Evolutionary conservation across 345 rosid genomes (phyloP), one percentile per base, ranked within the genome.

Genomic region (Euphorbia tirucalli): DNA sequence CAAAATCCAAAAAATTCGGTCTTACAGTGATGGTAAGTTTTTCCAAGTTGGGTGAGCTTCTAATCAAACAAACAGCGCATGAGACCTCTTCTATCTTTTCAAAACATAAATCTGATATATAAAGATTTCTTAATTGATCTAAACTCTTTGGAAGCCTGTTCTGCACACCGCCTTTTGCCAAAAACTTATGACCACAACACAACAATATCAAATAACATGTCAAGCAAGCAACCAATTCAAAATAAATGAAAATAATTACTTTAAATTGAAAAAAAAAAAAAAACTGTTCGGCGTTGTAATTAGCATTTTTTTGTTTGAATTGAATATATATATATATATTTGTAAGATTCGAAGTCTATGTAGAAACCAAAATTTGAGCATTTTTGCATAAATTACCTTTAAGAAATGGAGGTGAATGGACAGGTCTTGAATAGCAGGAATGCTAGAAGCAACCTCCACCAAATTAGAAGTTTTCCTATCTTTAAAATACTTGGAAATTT

Each of bases 41-140:
- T 31, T 71, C 61, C 61, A 71, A 49, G 35, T 71, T 62, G 61
- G 68, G 75, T 48, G 68, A 71, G 61, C 69, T 71, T 22, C 61
- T 49, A 44, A 71, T 71, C 75, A 71, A 71, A 60, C 75, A 61
- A 37, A 50, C 68, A 71, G 75, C 68, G 50, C 75, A 49, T 7
- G 75, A 71, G 27, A 49, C 49, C 44, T 71, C 61, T 19, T 68
- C 71, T 30, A 50, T 50, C 61, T 19, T 68, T 50, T 30, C 46
- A 18, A 52, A 68, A 31, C 60, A 31, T 50, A 68, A 11, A 19
- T 11, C 60, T 10, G 71, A 68, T 31, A 68, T 14, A 31, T 52
- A 46, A n/a, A 68, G 46, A 31, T 30, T 41, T 52, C 46, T 68
- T 7, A 52, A 41, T 15, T 48, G 25, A 1, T 66, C 41, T 30